phyloP scores from a whole-genome alignment of 2,329 filamentous ascomycete species.

The Paraphaeosphaeria minitans region DNA sequence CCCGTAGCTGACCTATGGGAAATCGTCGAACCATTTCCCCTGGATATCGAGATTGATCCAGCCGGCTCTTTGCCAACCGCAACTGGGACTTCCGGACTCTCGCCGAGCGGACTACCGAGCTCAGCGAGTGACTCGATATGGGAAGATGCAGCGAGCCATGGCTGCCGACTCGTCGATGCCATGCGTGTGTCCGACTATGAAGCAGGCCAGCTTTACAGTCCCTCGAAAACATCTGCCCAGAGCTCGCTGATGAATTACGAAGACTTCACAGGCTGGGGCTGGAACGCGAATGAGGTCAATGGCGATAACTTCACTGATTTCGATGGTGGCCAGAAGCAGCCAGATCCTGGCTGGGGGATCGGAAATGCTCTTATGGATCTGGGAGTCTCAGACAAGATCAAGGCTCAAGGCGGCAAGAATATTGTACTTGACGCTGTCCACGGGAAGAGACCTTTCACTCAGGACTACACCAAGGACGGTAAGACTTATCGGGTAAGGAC shows the following conservation, averaged over 20 bases:
- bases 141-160: background rate
- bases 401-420: conserved; percentile 22
- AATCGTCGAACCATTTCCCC: background rate
- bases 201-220: background rate
- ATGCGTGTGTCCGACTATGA: background rate
- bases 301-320: background rate
- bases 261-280: background rate
- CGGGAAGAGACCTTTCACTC: conserved; percentile 11
- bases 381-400: conserved; percentile 16
- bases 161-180: background rate
- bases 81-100: background rate
- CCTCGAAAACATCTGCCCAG: background rate
- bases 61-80: background rate
- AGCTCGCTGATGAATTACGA: background rate
- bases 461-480: conserved; percentile 17
- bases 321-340: background rate
- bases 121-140: background rate
- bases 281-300: background rate
- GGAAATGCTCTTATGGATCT: conserved; percentile 21
- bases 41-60: background rate
- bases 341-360: conserved; percentile 17
- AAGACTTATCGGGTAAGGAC: conserved; percentile 14
- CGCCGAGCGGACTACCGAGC: background rate
- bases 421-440: conserved; percentile 18
- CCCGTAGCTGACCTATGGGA: background rate